These are phyloP conservation scores for Hericium erinaceus DNA, from an alignment of 768 basidiomycete genomes.

Conservation along the genomic window DNA sequence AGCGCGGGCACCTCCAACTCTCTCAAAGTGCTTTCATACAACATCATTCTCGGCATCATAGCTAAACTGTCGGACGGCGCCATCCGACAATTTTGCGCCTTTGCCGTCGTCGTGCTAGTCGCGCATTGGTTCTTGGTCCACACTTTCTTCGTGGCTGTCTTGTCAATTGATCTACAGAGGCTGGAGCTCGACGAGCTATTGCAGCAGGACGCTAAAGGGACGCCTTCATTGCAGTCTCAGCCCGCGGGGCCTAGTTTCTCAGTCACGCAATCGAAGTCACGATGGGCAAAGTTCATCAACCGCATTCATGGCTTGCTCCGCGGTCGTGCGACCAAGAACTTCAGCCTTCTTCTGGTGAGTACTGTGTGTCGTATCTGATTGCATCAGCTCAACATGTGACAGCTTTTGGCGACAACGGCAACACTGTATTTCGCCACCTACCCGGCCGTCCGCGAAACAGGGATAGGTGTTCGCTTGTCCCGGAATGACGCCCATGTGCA, in stretches of 20 bases:
- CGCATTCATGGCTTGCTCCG: conserved; percentile 40
- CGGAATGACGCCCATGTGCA: conserved; percentile 8
- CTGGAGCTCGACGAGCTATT: conserved; percentile 88
- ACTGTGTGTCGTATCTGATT: background rate
- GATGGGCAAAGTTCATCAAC: conserved; percentile 33
- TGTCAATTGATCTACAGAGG: conserved; percentile 93
- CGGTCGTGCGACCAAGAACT: conserved; percentile 65
- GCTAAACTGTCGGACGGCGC: conserved; percentile 69
- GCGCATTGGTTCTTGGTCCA: conserved; percentile 97
- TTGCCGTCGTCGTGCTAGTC: conserved; percentile 88
- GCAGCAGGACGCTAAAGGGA: conserved; percentile 54
- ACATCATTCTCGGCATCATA: conserved; percentile 67
- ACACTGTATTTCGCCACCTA: conserved; percentile 68
- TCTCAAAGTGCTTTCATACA: conserved; percentile 84
- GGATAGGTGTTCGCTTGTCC: conserved; percentile 11
- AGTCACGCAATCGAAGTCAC: conserved; percentile 23
- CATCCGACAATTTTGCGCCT: conserved; percentile 87
- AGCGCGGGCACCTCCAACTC: conserved; percentile 88
- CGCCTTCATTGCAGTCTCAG: conserved; percentile 30
- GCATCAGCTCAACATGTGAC: background rate
- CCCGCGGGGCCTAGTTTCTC: conserved; percentile 15
- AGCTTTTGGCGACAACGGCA: conserved; percentile 73
- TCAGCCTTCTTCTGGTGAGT: conserved; percentile 70
- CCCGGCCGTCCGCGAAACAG: conserved; percentile 26
- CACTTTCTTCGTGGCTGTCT: conserved; percentile 89